Conservation (phyloP, 2,329 filamentous ascomycete genomes). For the Colletotrichum tabaci region DNA sequence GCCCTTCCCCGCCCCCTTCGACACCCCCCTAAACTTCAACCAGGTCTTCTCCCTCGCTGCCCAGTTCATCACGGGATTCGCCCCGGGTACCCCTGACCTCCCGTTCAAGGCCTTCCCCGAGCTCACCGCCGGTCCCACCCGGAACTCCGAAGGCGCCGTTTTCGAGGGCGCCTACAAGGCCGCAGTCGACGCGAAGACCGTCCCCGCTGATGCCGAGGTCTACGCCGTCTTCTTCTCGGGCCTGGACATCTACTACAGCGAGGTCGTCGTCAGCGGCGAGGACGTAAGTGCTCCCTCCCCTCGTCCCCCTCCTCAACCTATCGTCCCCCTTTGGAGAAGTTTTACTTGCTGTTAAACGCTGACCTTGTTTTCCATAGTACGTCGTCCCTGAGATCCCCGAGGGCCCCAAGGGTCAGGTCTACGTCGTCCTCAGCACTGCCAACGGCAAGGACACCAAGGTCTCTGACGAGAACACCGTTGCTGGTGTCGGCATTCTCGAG, state of each 20-base stretch:
- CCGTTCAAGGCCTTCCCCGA: constrained; percentile 74
- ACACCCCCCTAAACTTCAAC: constrained; percentile 70
- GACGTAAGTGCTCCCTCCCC: constrained; percentile 44
- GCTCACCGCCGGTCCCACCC: constrained; percentile 53
- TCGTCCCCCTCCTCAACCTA: constrained; percentile 45
- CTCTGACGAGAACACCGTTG: constrained; percentile 55
- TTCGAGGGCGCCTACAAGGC: constrained; percentile 46
- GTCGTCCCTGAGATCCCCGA: constrained; percentile 47
- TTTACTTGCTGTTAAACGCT: constrained; percentile 40
- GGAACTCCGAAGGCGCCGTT: constrained; percentile 44
- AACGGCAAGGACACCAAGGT: constrained; percentile 49
- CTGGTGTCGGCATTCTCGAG: constrained; percentile 56
- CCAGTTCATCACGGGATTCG: constrained; percentile 72
- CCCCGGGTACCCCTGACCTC: constrained; percentile 66
- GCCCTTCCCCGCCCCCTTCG: constrained; percentile 73
- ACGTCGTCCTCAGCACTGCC: constrained; percentile 56
- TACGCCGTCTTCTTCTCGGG: constrained; percentile 55
- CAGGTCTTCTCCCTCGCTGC: constrained; percentile 76
- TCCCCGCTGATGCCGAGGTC: constrained; percentile 38
- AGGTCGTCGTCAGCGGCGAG: constrained; percentile 18
- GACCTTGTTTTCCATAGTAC: constrained; percentile 19
- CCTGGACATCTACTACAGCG: constrained; percentile 44
- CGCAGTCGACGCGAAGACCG: constrained; percentile 36
- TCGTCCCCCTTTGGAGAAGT: too few species aligned
- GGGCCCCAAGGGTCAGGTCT: constrained; percentile 57